These are phyloP conservation scores for Boletellus ananiceps DNA, from an alignment of 768 basidiomycete genomes.

Conservation along the genomic window DNA sequence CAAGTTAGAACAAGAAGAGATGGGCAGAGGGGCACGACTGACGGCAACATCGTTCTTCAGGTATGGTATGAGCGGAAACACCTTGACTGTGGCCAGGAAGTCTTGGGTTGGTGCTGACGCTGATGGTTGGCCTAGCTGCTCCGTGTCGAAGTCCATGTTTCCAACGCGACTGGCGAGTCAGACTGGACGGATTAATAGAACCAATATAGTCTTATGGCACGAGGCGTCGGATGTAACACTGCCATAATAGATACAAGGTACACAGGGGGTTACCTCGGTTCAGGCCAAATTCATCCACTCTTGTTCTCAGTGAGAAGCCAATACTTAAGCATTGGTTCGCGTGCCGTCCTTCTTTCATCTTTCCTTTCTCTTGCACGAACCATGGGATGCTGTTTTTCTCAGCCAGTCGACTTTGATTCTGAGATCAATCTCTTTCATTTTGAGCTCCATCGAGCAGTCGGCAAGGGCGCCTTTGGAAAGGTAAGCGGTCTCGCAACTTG, in stretches of 20 bases:
- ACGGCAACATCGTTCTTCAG: constrained; percentile 68
- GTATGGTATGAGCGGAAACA: constrained; percentile 77
- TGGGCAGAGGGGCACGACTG: constrained; percentile 29
- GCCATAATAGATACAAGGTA: constrained; percentile 25
- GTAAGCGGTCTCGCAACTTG: constrained; percentile 36
- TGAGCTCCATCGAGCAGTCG: constrained; percentile 90
- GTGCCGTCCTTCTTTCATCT: constrained; percentile 23
- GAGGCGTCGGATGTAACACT: background rate
- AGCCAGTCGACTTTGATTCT: constrained; percentile 80
- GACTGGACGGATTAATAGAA: background rate
- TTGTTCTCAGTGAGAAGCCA: constrained; percentile 30
- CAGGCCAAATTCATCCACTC: constrained; percentile 28
- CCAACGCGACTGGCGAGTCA: constrained; percentile 1
- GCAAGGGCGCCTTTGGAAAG: constrained; percentile 98
- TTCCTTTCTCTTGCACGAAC: constrained; percentile 37
- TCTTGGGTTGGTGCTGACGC: constrained; percentile 54
- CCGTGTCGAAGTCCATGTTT: constrained; percentile 34
- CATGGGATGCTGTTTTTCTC: constrained; percentile 59
- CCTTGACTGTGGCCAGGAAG: constrained; percentile 56
- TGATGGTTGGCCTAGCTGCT: constrained; percentile 32
- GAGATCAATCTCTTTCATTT: constrained; percentile 94
- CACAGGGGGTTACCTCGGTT: constrained; percentile 3
- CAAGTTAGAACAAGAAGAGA: constrained; percentile 8
- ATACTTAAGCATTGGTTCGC: constrained; percentile 23
- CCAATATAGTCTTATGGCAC: too few species aligned